phyloP scores from a whole-genome alignment of 495 filamentous ascomycete genomes.

The Neurospora tetrasperma region DNA sequence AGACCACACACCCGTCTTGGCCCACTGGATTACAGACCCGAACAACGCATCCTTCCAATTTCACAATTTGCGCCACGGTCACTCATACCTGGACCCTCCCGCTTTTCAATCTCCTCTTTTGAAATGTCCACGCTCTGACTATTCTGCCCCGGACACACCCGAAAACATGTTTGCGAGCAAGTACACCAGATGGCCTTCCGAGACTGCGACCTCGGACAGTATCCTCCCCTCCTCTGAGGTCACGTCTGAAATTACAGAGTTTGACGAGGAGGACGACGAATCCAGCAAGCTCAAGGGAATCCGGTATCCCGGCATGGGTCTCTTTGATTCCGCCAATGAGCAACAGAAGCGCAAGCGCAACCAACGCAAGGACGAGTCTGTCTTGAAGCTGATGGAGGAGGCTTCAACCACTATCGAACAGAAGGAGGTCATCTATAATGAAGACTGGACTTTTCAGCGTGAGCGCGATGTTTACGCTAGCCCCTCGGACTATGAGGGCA shows the following conservation, averaged over 20 bases:
- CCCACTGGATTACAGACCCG: constrained; percentile 10
- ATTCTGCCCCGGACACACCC: constrained; percentile 10
- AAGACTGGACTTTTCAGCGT: constrained; percentile 44
- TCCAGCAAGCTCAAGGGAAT: constrained; percentile 59
- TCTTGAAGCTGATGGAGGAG: constrained; percentile 58
- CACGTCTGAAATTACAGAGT: constrained; percentile 17
- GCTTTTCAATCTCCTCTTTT: constrained; percentile 12
- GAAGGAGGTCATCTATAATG: constrained; percentile 57
- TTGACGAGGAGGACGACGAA: constrained; percentile 24
- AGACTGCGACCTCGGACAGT: constrained; percentile 22
- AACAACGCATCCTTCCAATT: constrained; percentile 3
- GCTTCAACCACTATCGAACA: constrained; percentile 60
- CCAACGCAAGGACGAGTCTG: constrained; percentile 69
- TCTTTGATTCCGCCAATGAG: constrained; percentile 76
- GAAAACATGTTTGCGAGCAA: constrained; percentile 8
- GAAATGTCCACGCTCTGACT: constrained; percentile 12
- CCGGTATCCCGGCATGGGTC: constrained; percentile 72
- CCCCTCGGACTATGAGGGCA: constrained; percentile 33
- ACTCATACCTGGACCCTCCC: constrained; percentile 11
- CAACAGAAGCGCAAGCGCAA: constrained; percentile 73
- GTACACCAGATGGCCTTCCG: constrained; percentile 21
- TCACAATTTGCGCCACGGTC: constrained; percentile 10
- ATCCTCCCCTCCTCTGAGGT: constrained; percentile 18
- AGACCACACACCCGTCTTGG: not conserved
- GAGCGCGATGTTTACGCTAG: constrained; percentile 39